Base-by-base conservation (phyloP, 495 filamentous ascomycete species). In the Beverwykella pulmonaria region DNA sequence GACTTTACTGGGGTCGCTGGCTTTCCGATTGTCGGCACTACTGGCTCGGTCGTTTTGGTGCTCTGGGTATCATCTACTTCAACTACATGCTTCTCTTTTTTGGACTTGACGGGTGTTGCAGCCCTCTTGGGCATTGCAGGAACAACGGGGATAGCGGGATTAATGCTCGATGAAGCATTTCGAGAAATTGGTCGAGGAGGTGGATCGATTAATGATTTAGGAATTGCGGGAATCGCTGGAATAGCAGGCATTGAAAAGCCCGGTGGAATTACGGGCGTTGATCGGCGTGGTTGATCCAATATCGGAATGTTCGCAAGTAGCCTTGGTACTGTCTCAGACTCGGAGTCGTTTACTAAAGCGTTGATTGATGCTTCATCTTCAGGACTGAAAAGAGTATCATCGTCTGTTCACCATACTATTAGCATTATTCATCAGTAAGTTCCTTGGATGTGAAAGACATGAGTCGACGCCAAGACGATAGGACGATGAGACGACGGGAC, bases 251-350 rank as follows among this genome's bases (percentile, higher is more conserved):
- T 73, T 15, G 83, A 83, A 47, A 91, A 83, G 0, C 89, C 90
- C 25, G 90, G 89, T 34, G 89, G 88, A 10, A 88, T 76, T 1
- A 81, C 82, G 2, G 87, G 87, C 10, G 85, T 87, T 2, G 82
- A 81, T 34, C 81, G 75, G 26, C 80, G 79, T 36, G 58, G 57
- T 26, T 59, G 62, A 25, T 72, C 50, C 17, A 66, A 79, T 19
- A 81, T 80, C 36, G 77, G 79, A n/a, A 53, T 76, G 36, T 73
- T 67, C 82, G 81, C 3, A 74, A 81, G 75, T n/a, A 70, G 47
- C 25, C 20, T 60, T 12, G 46, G 53, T 52, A 32, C 52, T 9
- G 53, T 32, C 20, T 63, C 68, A 32, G 30, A 72, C 61, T 76
- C 76, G 26, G 75, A 66, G 26, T 85, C 85, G 19, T 83, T 81